A percentile compares a stretch with the other conserved stretches of the same genome.
These are phyloP conservation scores for Schwanniomyces sp. DNA, from an alignment of 805 yeast genomes.

Conservation along the genomic window DNA sequence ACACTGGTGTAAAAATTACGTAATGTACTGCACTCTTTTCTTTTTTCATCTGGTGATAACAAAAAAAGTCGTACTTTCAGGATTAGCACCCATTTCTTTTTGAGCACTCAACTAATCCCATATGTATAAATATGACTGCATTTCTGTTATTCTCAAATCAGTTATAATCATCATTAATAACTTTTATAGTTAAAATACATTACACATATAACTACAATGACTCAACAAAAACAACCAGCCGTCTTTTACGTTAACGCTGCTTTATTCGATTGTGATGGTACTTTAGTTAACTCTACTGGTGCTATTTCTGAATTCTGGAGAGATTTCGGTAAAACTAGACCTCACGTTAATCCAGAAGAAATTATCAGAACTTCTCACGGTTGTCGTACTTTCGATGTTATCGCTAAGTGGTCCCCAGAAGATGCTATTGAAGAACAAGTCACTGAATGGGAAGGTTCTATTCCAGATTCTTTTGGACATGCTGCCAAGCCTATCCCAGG, in stretches of 20 bases:
- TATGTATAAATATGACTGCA: neutral
- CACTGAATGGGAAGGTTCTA: constrained; percentile 64
- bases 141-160: neutral
- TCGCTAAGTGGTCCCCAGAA: constrained; percentile 72
- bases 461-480: constrained; percentile 71
- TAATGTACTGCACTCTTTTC: neutral
- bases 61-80: neutral
- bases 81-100: constrained; percentile 3
- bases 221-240: constrained; percentile 42
- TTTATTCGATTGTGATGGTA: constrained; percentile 86
- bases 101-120: neutral
- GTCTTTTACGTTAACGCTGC: constrained; percentile 45
- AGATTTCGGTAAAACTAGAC: constrained; percentile 64
- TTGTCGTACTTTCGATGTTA: constrained; percentile 77
- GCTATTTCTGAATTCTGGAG: constrained; percentile 85
- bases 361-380: constrained; percentile 80
- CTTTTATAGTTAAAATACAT: neutral
- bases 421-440: constrained; percentile 66
- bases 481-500: constrained; percentile 77
- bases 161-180: neutral
- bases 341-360: constrained; percentile 67
- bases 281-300: constrained; percentile 78
- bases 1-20: neutral
- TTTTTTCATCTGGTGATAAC: constrained; percentile 3
- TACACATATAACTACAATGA: constrained; percentile 17